phyloP scores from a whole-genome alignment of 139 green algal species.

The Chlamydomonas sp. region DNA sequence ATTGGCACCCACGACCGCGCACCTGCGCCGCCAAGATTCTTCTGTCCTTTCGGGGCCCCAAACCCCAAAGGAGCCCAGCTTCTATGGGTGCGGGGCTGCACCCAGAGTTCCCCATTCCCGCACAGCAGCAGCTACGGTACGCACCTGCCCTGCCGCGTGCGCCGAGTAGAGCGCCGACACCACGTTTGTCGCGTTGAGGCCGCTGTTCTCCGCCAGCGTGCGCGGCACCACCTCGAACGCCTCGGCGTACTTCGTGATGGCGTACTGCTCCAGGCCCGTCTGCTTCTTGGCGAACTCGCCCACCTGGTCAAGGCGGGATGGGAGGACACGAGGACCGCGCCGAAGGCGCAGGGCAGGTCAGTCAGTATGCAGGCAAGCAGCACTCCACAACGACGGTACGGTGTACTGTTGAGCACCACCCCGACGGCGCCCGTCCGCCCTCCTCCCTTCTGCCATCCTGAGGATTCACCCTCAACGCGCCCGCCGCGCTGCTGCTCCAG shows the following conservation, averaged over 20 bases:
- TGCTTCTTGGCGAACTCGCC: constrained; percentile 79
- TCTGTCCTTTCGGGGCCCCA: no score
- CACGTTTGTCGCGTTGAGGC: constrained; percentile 72
- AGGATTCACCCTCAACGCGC: no score
- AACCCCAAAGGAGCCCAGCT: no score
- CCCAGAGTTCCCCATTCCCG: background rate
- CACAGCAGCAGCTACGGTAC: background rate
- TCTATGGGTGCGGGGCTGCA: no score
- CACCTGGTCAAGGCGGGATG: constrained; percentile 16
- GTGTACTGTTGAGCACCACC: no score
- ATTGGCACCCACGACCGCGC: no score
- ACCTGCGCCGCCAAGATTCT: no score
- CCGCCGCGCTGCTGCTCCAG: no score
- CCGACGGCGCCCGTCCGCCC: no score
- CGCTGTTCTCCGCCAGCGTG: constrained; percentile 90
- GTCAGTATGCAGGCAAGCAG: constrained; percentile 12
- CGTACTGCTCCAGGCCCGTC: constrained; percentile 97
- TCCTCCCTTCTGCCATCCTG: constrained; percentile 21
- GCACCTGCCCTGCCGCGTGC: constrained; percentile 75
- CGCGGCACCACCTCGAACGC: constrained; percentile 94
- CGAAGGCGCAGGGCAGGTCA: background rate
- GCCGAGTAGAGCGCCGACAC: constrained; percentile 86
- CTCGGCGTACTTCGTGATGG: constrained; percentile 93
- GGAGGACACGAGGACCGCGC: no score
- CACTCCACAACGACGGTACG: no score